Base-by-base conservation (phyloP, 2,329 filamentous ascomycete species). In the Beauveria sp. region DNA sequence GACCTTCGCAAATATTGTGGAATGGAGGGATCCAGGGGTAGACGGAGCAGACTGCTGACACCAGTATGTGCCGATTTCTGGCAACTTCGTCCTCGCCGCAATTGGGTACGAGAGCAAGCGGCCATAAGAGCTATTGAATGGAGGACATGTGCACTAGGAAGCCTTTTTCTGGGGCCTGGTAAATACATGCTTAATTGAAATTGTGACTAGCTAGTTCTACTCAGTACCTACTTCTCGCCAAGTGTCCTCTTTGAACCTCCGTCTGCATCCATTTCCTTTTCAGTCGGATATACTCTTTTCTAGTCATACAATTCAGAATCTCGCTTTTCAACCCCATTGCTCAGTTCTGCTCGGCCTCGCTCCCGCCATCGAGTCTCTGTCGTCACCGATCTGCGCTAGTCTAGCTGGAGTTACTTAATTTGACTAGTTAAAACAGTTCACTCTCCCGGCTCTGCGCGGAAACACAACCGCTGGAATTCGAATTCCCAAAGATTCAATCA, bases 301-400 rank as follows among this genome's bases (percentile, higher is more conserved):
- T 46, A 12, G 43, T 46, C 42, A 20, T 42, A 42, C 18, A 42
- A n/a, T 18, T 42, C 18, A 42, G 22, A 12, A 24, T 20, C 12
- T 46, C 43, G 5, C 9, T 5, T 12, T 1, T 16, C 22, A 26
- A 10, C 24, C n/a, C 24, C 18, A 18, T 18, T 40, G 34, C 20
- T 40, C 40, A 28, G 20, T 24, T 22, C 45, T 53, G 22, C 6
- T 24, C 51, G n/a, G 57, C 46, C 57, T 45, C 48, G 46, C 31
- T 24, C 45, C 52, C 42, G 54, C 26, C 14, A 24, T 26, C 14
- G 51, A n/a, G 5, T 43, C 38, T 48, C 42, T 34, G 24, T 38
- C 54, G 54, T 56, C 54, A 56, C 24, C 40, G 18, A 56, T 56
- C 57, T 26, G 46, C 48, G 18, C 45, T 50, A 59, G 56, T 16